These are phyloP conservation scores for Blepharisma undulans DNA, from an alignment of 169 alveolate species.

Conservation along the genomic window DNA sequence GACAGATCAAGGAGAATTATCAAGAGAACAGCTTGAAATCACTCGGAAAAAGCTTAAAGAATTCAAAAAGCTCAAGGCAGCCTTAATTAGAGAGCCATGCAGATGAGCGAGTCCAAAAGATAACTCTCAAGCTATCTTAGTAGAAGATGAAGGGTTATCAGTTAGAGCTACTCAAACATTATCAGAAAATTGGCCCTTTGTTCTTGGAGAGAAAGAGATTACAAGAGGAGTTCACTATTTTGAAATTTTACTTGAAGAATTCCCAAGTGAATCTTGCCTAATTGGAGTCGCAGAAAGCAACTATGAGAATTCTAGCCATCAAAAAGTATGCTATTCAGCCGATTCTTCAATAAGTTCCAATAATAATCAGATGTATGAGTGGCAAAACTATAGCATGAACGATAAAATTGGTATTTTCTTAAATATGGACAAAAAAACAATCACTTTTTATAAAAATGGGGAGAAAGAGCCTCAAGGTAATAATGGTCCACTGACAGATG, in stretches of 20 bases:
- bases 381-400: background rate
- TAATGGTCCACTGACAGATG: conserved; percentile 17
- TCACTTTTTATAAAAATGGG: conserved; percentile 32
- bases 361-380: background rate
- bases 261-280: no score
- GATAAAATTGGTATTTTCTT: conserved; percentile 28
- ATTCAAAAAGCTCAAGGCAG: background rate
- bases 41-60: background rate
- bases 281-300: background rate
- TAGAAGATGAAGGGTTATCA: no score
- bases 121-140: background rate
- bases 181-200: background rate
- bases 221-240: background rate
- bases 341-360: background rate
- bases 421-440: conserved; percentile 35
- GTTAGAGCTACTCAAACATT: background rate
- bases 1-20: background rate
- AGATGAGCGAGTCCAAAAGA: background rate
- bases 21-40: background rate
- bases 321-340: background rate
- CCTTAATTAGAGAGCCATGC: background rate
- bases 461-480: background rate
- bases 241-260: background rate
- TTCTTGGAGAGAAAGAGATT: conserved; percentile 7
- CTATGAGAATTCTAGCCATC: background rate